Base-by-base conservation (phyloP, 2,329 filamentous ascomycete species). In the Fusarium vanettenii region DNA sequence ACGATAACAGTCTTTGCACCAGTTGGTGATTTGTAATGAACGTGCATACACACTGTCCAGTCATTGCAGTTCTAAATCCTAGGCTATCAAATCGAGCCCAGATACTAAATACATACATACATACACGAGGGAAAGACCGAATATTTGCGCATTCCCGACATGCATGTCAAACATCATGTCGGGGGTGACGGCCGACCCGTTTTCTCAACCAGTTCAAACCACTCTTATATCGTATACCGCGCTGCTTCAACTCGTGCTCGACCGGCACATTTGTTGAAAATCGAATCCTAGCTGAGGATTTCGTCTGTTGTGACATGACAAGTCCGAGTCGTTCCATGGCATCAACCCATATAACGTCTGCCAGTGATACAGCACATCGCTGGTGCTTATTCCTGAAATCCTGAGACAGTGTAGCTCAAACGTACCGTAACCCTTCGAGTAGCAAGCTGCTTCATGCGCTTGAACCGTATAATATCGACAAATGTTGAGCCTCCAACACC, bases 131-230 rank as follows among this genome's bases (percentile, higher is more conserved):
- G 59, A 64, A 52, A 63, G 66, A 67, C 55, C 50, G 25, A 41
- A 18, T 62, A 39, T 73, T 75, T 75, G 57, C 71, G 73, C 73
- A 74, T 67, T 61, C 31, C 57, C 35, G 64, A 60, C 35, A 56
- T 62, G 33, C 45, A 10, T 13, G 27, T 37, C 62, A 61, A 29
- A 33, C 16, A 43, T 27, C 50, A 33, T 52, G 37, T 62, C 55
- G 50, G 62, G 45, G 59, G 52, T 33, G 4, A 61, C 39, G 59
- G 22, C 43, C 33, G 69, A 60, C 39, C 50, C 33, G 20, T 69
- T 69, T 69, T 66, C 62, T 60, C 67, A 57, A 20, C 43, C 22
- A 48, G 22, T 48, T 27, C 43, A 16, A 48, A 48, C 43, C 43
- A 48, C 22, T 22, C 37, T 35, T 56, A 8, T 37, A 37, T n/a